These are phyloP conservation scores for Penicillium palitans DNA, from an alignment of 2,329 filamentous ascomycete species.

Conservation along the genomic window DNA sequence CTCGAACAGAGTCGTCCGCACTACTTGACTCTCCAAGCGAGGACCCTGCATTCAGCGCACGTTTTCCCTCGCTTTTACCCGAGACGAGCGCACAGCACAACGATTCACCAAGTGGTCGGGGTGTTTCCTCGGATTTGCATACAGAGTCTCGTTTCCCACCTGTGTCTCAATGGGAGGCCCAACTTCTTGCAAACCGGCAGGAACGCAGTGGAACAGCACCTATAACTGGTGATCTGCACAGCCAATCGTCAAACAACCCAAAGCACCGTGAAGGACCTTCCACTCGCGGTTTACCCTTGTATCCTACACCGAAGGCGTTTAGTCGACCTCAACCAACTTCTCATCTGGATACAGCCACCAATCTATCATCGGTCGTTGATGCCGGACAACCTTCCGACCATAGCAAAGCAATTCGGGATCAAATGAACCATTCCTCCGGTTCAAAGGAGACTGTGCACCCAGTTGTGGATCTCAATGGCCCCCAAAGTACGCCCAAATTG, in stretches of 20 bases:
- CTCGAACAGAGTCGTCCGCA: conserved; percentile 9
- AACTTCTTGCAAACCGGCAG: conserved; percentile 29
- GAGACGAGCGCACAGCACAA: conserved; percentile 8
- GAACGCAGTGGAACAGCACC: conserved; percentile 7
- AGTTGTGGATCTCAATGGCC: background rate
- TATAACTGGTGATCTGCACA: background rate
- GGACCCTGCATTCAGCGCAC: conserved; percentile 34
- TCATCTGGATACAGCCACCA: background rate
- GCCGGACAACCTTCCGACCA: background rate
- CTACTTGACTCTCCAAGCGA: conserved; percentile 36
- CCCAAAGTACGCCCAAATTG: conserved; percentile 7
- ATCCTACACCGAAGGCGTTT: background rate
- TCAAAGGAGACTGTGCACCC: conserved; percentile 28
- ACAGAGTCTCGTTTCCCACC: conserved; percentile 36
- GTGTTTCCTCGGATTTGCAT: conserved; percentile 22
- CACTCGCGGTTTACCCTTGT: background rate
- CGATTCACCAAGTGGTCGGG: conserved; percentile 5
- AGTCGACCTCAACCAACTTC: conserved; percentile 1
- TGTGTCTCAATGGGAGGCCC: conserved; percentile 41
- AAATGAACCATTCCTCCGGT: conserved; percentile 8
- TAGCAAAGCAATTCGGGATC: background rate
- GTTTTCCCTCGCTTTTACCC: conserved; percentile 38
- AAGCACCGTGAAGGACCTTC: background rate
- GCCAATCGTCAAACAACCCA: background rate
- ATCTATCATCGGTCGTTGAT: background rate